Evolutionary conservation across 371 early-diverging fungal genomes (phyloP).

Genomic region (Mortierella sp.): DNA sequence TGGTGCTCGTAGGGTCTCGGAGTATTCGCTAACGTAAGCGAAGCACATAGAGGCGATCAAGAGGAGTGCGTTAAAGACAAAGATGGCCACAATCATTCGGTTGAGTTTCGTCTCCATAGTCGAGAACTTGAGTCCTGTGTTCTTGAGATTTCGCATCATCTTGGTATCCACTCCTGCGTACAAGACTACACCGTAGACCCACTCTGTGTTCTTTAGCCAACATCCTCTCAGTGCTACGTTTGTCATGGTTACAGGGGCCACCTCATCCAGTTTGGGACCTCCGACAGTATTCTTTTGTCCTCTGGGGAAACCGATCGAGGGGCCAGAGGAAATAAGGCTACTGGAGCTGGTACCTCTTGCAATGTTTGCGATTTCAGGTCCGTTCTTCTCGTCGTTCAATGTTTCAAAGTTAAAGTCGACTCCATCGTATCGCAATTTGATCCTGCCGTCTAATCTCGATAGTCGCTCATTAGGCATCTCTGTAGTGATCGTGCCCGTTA

Average conservation of each 20-base stretch:
- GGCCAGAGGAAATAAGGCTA: constrained; percentile 10
- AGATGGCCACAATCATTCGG: constrained; percentile 72
- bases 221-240: constrained; percentile 77
- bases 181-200: constrained; percentile 82
- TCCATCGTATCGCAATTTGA: constrained; percentile 46
- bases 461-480: constrained; percentile 73
- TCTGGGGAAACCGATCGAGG: background rate
- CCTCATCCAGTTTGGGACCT: constrained; percentile 28
- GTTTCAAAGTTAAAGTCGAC: constrained; percentile 31
- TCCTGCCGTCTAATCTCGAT: constrained; percentile 64
- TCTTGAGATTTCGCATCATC: constrained; percentile 78
- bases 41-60: constrained; percentile 52
- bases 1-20: constrained; percentile 33
- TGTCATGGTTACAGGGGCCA: constrained; percentile 54
- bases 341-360: constrained; percentile 12
- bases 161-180: constrained; percentile 90
- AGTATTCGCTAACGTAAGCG: constrained; percentile 39
- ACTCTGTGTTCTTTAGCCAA: constrained; percentile 85
- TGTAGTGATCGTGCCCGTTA: constrained; percentile 48
- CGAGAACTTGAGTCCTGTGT: constrained; percentile 73
- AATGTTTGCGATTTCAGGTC: background rate
- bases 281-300: background rate
- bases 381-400: background rate
- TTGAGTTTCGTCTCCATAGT: constrained; percentile 70
- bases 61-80: constrained; percentile 55